These are phyloP conservation scores for Phialophora verrucosa DNA, from an alignment of 2,329 filamentous ascomycete genomes.

Conservation along the genomic window DNA sequence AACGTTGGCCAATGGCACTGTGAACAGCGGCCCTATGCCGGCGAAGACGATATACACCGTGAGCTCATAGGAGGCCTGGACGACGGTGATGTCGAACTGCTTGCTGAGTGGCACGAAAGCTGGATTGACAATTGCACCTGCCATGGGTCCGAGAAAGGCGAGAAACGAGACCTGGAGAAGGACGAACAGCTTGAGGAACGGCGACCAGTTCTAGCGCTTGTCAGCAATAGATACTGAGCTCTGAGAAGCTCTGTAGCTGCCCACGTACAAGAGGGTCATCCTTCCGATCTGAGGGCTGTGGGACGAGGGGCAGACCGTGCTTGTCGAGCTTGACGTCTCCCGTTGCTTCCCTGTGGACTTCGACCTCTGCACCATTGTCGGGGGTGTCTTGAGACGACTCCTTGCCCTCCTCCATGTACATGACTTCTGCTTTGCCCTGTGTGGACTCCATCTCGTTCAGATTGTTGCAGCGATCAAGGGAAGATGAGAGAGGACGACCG, in stretches of 20 bases:
- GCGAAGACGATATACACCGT: conserved; percentile 46
- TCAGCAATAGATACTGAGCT: conserved; percentile 23
- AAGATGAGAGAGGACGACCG: background rate
- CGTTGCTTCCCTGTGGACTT: conserved; percentile 3
- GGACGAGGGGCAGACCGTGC: conserved; percentile 39
- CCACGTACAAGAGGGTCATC: conserved; percentile 39
- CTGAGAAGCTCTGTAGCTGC: conserved; percentile 11
- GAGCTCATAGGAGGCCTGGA: conserved; percentile 44
- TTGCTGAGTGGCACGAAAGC: conserved; percentile 43
- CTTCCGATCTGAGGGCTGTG: conserved; percentile 37
- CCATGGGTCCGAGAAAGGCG: conserved; percentile 43
- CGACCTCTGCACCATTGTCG: conserved; percentile 13
- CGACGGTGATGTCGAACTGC: conserved; percentile 43
- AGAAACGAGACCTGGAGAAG: conserved; percentile 44
- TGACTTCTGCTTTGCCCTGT: conserved; percentile 19
- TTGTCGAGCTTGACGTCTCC: conserved; percentile 35
- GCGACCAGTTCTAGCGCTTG: conserved; percentile 38
- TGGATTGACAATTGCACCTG: conserved; percentile 43
- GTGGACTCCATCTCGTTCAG: conserved; percentile 10
- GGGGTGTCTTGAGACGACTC: background rate
- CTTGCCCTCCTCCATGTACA: conserved; percentile 23
- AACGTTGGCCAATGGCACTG: conserved; percentile 30
- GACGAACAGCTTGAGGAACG: conserved; percentile 35
- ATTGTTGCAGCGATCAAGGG: background rate
- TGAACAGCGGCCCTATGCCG: conserved; percentile 43